Evolutionary conservation across 148 eudicot genomes (phyloP).

Genomic region (Fagopyrum homotropicum): DNA sequence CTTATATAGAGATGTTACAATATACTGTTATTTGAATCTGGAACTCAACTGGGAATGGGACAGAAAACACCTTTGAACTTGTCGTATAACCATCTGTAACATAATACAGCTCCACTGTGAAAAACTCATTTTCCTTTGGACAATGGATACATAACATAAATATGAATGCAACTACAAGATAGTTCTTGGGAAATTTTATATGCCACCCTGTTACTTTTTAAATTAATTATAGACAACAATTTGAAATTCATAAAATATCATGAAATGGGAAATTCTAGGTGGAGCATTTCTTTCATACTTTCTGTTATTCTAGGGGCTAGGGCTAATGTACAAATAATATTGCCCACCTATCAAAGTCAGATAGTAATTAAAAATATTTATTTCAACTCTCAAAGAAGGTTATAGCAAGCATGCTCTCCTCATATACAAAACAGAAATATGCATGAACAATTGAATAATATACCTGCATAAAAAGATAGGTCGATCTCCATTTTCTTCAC

Average conservation of each 20-base stretch:
- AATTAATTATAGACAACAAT: not conserved
- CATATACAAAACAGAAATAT: not conserved
- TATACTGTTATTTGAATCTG: not conserved
- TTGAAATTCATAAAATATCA: not conserved
- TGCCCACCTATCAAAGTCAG: not conserved
- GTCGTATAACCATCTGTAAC: conserved; percentile 13
- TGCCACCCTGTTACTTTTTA: not conserved
- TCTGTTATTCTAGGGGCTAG: not conserved
- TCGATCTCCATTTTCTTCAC: conserved; percentile 23
- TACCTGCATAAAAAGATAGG: conserved; percentile 75
- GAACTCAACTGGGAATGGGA: not conserved
- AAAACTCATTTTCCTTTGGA: not conserved
- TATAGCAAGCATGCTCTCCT: not conserved
- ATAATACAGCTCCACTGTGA: not conserved
- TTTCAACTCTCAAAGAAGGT: not conserved
- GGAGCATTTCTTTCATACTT: not conserved
- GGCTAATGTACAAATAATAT: not conserved
- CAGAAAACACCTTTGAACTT: conserved; percentile 10
- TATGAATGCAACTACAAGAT: not conserved
- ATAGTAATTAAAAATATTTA: not conserved
- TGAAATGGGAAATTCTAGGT: not conserved
- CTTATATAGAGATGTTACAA: conserved; percentile 1
- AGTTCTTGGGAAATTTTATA: not conserved
- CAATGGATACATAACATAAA: not conserved
- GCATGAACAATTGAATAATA: not conserved